Evolutionary conservation across 805 yeast species (phyloP).

Genomic region (Sugiyamaella floridensis): DNA sequence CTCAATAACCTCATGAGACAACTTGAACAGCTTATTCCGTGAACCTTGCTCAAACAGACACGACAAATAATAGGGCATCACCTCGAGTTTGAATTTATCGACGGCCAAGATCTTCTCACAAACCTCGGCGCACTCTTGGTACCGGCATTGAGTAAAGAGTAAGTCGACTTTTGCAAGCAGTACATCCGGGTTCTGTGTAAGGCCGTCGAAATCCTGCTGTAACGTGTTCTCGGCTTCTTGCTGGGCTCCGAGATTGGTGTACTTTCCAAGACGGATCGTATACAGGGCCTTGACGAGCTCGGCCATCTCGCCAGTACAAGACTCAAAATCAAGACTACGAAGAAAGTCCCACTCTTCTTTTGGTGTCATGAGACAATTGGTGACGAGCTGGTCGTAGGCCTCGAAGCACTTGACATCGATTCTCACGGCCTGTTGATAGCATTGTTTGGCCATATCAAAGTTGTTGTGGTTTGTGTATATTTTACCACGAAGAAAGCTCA

Average conservation of each 20-base stretch:
- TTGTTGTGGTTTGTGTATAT: constrained; percentile 78
- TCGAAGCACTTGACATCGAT: constrained; percentile 91
- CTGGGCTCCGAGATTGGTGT: constrained; percentile 47
- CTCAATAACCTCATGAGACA: constrained; percentile 82
- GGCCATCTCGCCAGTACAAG: constrained; percentile 48
- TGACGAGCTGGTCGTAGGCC: constrained; percentile 74
- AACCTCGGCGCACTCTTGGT: constrained; percentile 62
- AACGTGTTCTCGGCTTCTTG: constrained; percentile 62
- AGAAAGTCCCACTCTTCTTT: constrained; percentile 81
- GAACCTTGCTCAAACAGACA: constrained; percentile 81
- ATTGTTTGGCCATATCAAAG: constrained; percentile 77
- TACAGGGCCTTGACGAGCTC: constrained; percentile 75
- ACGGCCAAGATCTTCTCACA: constrained; percentile 48
- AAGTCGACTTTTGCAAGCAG: constrained; percentile 62
- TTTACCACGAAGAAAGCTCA: constrained; percentile 79
- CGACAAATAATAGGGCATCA: constrained; percentile 72
- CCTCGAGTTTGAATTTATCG: constrained; percentile 66
- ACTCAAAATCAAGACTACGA: constrained; percentile 54
- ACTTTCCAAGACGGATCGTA: constrained; percentile 68
- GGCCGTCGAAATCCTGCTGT: constrained; percentile 58
- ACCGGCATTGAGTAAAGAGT: constrained; percentile 67
- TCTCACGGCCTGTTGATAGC: constrained; percentile 76
- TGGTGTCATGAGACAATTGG: constrained; percentile 71
- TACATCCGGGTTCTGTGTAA: constrained; percentile 65
- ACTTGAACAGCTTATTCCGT: constrained; percentile 67